Evolutionary conservation across 2,329 filamentous ascomycete genomes (phyloP), one percentile per base, ranked within the genome.

Genomic region (Ascochyta lentis): DNA sequence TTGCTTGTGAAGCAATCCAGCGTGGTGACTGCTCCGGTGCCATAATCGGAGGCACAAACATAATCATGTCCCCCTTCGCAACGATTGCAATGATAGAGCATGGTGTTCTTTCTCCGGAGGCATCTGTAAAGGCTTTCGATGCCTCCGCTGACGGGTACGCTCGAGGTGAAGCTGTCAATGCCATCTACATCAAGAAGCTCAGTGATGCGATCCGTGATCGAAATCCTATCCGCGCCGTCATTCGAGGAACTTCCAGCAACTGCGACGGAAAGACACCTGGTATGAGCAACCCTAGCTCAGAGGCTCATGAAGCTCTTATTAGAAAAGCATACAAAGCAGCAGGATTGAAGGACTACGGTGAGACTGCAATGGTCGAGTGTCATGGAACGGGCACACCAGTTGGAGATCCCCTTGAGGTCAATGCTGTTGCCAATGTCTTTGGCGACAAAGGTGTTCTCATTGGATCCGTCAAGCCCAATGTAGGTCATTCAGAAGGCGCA

Each of bases 161-260:
- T 7, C 45, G 64, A 0, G 66, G 46, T 1, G 67, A 70, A 26
- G 67, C 39, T 13, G 15, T 66, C 22, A 82, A 78, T 0, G 78
- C 83, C 8, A 60, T 88, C 1, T 70, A 86, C 23, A 64, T 88
- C 10, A 88, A 88, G 72, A 78, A 76, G 1, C 73, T 89, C 0
- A 70, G 74, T 7, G 81, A 84, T 65, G 86, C 86, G 0, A 55
- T 88, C 2, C 72, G 75, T 4, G 82, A 85, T 60, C 82, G 83
- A 15, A 83, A 87, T 61, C 77, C 79, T 0, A 76, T 82, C 24
- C 70, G 76, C 9, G 74, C 73, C 0, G 58, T 81, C 5, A 77
- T 81, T 22, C 58, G 73, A 10, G 68, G 55, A 0, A 70, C 71
- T 1, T 74, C 67, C 1, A 54, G 65, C 3, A 80, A 79, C 49